Evolutionary conservation across 169 alveolate genomes (phyloP), one percentile per base, ranked within the genome.

Genomic region (Babesia bovis): DNA sequence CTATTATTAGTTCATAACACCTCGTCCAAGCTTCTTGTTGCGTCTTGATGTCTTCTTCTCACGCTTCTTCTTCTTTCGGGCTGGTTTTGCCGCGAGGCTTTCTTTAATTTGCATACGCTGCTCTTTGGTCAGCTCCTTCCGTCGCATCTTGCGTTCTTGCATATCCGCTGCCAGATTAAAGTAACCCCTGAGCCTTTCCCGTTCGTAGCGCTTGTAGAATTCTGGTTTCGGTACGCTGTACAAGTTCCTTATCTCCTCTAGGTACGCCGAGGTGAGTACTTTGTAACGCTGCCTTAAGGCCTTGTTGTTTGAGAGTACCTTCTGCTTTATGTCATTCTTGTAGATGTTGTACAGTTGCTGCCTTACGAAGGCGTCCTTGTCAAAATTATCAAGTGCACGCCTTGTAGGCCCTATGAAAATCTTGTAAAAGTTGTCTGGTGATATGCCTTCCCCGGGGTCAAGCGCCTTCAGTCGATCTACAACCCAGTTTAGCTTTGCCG

Each of bases 361-460:
- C 56, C 75, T 36, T 74, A 66, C 69, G 40, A 81, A 81, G 21
- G 25, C 23, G 32, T 83, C 84, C 74, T 81, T 58, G 50, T 84
- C 82, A 61, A 84, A 89, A 26, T 59, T 69, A 0, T 21, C 28
- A 17, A 77, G 69, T 30, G 67, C 71, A 38, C 72, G 53, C 17
- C 68, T 61, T 0, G 90, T 76, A 2, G 55, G 68, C 50, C 76
- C 83, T 32, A 69, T 72, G 28, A 89, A 85, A 55, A 89, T 82
- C 0, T 79, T 49, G 66, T 89, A 89, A 55, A 89, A 77, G 69
- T 84, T 76, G 56, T 89, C 94, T 4, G 94, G 94, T 23, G 86
- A 78, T 47, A 89, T 89, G n/a, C 94, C 94, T 40, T 89, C 94
- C 12, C 71, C 69, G 19, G 49, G 79, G 13, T 85, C 89, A 49